Evolutionary conservation across 2,329 filamentous ascomycete genomes (phyloP), one percentile per base, ranked within the genome.

Genomic region (Helminthosporium solani): DNA sequence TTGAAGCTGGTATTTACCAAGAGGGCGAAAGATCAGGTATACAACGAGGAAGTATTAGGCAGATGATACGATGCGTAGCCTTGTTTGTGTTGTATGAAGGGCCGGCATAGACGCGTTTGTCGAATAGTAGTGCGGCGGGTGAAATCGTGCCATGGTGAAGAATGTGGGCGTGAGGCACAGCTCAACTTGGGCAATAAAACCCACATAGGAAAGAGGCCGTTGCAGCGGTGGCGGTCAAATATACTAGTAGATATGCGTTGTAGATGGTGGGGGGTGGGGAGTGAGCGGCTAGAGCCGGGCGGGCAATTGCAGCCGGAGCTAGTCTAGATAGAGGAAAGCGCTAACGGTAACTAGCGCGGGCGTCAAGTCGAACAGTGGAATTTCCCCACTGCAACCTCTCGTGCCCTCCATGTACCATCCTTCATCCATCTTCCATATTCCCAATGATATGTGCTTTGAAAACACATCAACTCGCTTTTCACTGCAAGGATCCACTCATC

Each of bases 121-220:
- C 23, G 23, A 40, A 40, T 31, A 19, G 15, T 15, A 16, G 16
- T 3, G 6, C 44, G 31, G 34, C 44, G 40, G 34, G 19, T 39
- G 39, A 42, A 35, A 7, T 27, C 15, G 16, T 28, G 14, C 15
- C 19, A 14, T 12, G 27, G 27, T 33, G 34, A 28, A 11, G 34
- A 34, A 42, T 39, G 44, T 39, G 23, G 33, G 27, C 19, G 21
- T 39, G 40, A 42, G 44, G 44, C 44, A 47, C 44, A 34, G 44
- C 33, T 25, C 23, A 9, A 25, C 9, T 25, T 9, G 23, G 9
- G 23, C 23, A 25, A 25, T 25, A n/a, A n/a, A n/a, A n/a, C n/a
- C n/a, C n/a, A n/a, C n/a, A n/a, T n/a, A n/a, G n/a, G n/a, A n/a
- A n/a, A n/a, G n/a, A n/a, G n/a, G n/a, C n/a, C n/a, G n/a, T n/a